Percentiles rank a stretch among this genome's conserved stretches.
phyloP scores from a whole-genome alignment of 2,329 filamentous ascomycete genomes.

The Atkinsonella hypoxylon region DNA sequence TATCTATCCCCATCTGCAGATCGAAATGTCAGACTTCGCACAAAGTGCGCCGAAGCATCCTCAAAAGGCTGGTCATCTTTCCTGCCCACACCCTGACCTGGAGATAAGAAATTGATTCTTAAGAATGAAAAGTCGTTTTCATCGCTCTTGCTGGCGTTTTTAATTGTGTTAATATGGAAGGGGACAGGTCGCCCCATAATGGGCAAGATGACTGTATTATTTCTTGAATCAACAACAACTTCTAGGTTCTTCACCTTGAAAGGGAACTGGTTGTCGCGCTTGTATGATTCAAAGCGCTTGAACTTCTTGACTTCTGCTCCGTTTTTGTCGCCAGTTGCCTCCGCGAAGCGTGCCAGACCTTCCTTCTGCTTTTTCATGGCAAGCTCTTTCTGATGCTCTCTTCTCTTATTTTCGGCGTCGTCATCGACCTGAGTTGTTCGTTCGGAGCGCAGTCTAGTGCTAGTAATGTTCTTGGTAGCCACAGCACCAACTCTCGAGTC shows the following conservation, averaged over 20 bases:
- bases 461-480: constrained; percentile 89
- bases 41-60: constrained; percentile 89
- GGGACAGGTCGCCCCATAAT: constrained; percentile 97
- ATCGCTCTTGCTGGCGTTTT: constrained; percentile 96
- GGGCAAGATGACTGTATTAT: constrained; percentile 78
- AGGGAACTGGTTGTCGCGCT: constrained; percentile 91
- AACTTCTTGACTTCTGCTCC: constrained; percentile 95
- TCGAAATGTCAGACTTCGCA: constrained; percentile 88
- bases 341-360: constrained; percentile 73
- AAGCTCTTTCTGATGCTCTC: constrained; percentile 84
- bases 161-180: constrained; percentile 96
- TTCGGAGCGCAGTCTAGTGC: constrained; percentile 83
- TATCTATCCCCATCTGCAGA: constrained; percentile 83
- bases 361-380: constrained; percentile 82
- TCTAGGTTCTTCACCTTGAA: constrained; percentile 70
- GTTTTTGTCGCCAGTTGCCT: constrained; percentile 73
- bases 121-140: constrained; percentile 91
- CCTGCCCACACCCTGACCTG: constrained; percentile 89
- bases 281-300: constrained; percentile 98
- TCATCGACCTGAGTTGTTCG: constrained; percentile 80
- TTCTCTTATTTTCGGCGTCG: constrained; percentile 74
- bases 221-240: constrained; percentile 85
- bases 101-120: constrained; percentile 93
- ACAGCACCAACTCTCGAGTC: constrained; percentile 74
- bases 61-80: constrained; percentile 98